These are phyloP conservation scores for Phoma sp. DNA, from an alignment of 2,329 filamentous ascomycete genomes.

Conservation along the genomic window DNA sequence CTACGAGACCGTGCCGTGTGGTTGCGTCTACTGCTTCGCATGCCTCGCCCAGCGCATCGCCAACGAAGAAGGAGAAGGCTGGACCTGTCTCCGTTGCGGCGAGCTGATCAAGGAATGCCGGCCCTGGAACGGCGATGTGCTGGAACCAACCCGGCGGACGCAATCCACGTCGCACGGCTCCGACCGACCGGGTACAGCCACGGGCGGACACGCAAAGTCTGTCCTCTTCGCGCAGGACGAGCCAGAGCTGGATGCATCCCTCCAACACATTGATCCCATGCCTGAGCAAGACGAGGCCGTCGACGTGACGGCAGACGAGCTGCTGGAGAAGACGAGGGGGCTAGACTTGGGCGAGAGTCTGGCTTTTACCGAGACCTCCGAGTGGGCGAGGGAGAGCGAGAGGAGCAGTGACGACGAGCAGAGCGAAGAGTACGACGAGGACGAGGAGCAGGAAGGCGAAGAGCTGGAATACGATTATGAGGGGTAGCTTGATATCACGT, in stretches of 20 bases:
- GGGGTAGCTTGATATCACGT: too few relatives aligned
- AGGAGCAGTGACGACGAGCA: constrained; percentile 34
- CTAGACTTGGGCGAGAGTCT: constrained; percentile 40
- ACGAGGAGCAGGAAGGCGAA: constrained; percentile 47
- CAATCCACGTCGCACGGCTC: background rate
- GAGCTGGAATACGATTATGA: constrained; percentile 32
- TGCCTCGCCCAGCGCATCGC: constrained; percentile 91
- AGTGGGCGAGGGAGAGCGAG: constrained; percentile 46
- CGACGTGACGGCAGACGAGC: background rate
- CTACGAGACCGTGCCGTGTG: constrained; percentile 88
- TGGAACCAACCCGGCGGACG: constrained; percentile 59
- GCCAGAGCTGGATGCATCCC: constrained; percentile 3
- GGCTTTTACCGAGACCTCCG: constrained; percentile 42
- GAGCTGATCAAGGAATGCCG: constrained; percentile 83
- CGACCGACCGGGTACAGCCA: background rate
- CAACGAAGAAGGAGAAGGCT: constrained; percentile 91
- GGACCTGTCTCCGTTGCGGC: constrained; percentile 89
- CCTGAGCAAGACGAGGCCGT: constrained; percentile 3
- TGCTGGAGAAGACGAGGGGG: constrained; percentile 22
- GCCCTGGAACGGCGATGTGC: constrained; percentile 90
- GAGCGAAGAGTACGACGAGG: constrained; percentile 49
- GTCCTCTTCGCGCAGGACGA: constrained; percentile 28
- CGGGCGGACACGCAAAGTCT: constrained; percentile 19
- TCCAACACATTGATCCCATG: constrained; percentile 31
- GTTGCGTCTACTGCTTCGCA: constrained; percentile 94